Conservation (phyloP, 768 basidiomycete species). For the Amylocystis lapponica region DNA sequence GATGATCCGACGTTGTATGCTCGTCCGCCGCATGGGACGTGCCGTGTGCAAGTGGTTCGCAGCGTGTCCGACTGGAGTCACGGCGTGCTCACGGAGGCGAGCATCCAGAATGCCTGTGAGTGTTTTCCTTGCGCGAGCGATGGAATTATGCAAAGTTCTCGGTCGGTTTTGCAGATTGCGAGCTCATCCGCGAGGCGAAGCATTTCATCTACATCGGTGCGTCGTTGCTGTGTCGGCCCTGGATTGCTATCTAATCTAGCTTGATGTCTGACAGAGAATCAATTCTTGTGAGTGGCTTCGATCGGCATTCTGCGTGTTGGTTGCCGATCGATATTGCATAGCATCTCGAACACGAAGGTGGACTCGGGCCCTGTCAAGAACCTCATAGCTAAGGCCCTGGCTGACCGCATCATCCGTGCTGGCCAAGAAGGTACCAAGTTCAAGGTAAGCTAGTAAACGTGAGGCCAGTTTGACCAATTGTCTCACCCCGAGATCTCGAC, state of each 20-base stretch:
- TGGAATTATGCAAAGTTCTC: background rate
- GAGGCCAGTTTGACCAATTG: too few relatives aligned
- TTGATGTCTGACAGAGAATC: conserved; percentile 48
- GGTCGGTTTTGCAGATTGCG: conserved; percentile 44
- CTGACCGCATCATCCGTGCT: conserved; percentile 81
- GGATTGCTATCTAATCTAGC: background rate
- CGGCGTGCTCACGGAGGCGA: conserved; percentile 83
- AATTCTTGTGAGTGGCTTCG: conserved; percentile 67
- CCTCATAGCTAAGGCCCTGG: conserved; percentile 75
- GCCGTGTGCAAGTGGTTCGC: conserved; percentile 75
- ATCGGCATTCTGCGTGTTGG: background rate
- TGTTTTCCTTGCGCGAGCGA: conserved; percentile 10
- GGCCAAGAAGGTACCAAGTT: conserved; percentile 67
- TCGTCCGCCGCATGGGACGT: conserved; percentile 42
- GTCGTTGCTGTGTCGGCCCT: conserved; percentile 20
- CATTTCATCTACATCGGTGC: conserved; percentile 91
- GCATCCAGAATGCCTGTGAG: conserved; percentile 91
- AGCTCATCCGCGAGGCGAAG: conserved; percentile 77
- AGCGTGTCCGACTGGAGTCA: conserved; percentile 93
- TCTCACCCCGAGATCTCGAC: background rate
- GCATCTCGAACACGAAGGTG: conserved; percentile 67
- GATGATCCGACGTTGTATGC: conserved; percentile 38
- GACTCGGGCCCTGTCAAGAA: conserved; percentile 69
- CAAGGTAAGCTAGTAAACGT: conserved; percentile 40
- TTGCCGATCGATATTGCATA: conserved; percentile 21